Evolutionary conservation across 768 basidiomycete genomes (phyloP), one percentile per base, ranked within the genome.

Genomic region (Xanthoconium purpureum): DNA sequence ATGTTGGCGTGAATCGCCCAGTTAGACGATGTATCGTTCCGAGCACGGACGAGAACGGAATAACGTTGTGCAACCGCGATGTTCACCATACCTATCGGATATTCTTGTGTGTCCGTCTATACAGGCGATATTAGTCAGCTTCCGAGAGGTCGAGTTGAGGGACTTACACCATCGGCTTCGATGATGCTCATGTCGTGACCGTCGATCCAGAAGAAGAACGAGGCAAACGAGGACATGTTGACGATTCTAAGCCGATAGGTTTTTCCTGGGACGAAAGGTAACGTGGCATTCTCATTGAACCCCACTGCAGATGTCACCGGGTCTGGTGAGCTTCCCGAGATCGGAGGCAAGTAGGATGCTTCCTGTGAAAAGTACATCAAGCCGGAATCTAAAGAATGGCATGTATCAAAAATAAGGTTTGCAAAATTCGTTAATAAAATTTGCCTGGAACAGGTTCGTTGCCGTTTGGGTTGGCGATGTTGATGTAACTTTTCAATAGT

Each of bases 1-100:
- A 98, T 91, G 76, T 94, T 91, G 6, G 89, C 89, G 66, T 94
- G 91, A 55, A 99, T 84, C 49, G 83, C 84, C 86, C 87, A 98
- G 77, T 99, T 97, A 18, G 81, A 75, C 3, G 80, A 74, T 0
- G 87, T 89, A 60, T 94, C 90, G 71, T 95, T 95, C 47, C 88
- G 84, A 11, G 96, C 95, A 11, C 87, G 88, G 50, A 99, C 91
- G 35, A 98, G 84, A 38, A 99, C 77, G 0, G 94, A 95, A 72
- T 96, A 97, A n/a, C 96, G 85, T 71, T 98, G 96, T 0, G 94
- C 94, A 32, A 89, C 93, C 13, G 91, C 79, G 54, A 98, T 55
- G 43, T 83, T 80, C 48, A 98, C 64, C 37, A 88, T 70, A 67
- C 91, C 88, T 59, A 85, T 85, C 0, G 85, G 80, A 38, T 75